Evolutionary conservation across 805 yeast genomes (phyloP).

Genomic region (Ogataea minuta): DNA sequence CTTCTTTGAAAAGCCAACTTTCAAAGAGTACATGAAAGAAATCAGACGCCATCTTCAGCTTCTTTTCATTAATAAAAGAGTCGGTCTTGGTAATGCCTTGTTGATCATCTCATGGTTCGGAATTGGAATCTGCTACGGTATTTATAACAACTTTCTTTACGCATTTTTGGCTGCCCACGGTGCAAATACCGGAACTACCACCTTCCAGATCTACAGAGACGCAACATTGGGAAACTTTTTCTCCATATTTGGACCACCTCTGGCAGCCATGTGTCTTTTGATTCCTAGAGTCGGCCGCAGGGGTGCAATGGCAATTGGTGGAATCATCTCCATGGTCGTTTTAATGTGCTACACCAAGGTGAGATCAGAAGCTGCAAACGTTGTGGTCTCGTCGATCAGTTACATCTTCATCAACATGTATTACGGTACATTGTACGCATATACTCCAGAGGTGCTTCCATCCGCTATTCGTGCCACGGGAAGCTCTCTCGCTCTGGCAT

Average conservation of each 20-base stretch:
- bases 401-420: slow-evolving; percentile 42
- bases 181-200: slow-evolving; percentile 38
- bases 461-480: slow-evolving; percentile 51
- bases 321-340: slow-evolving; percentile 49
- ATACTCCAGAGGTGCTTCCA: slow-evolving; percentile 58
- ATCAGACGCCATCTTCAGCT: slow-evolving; percentile 37
- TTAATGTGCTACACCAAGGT: slow-evolving; percentile 59
- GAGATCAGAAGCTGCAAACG: slow-evolving; percentile 47
- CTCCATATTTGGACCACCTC: slow-evolving; percentile 45
- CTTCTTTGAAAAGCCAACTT: slow-evolving; percentile 6
- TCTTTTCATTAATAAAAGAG: slow-evolving; percentile 41
- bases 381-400: slow-evolving; percentile 43
- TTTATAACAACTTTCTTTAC: slow-evolving; percentile 49
- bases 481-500: slow-evolving; percentile 50
- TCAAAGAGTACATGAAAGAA: slow-evolving; percentile 13
- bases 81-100: neutral
- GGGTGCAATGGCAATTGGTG: slow-evolving; percentile 48
- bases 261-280: slow-evolving; percentile 38
- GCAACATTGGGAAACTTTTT: slow-evolving; percentile 40
- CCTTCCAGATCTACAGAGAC: slow-evolving; percentile 41
- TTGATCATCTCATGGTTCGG: slow-evolving; percentile 46
- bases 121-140: slow-evolving; percentile 50
- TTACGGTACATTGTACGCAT: slow-evolving; percentile 56
- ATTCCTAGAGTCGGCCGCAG: slow-evolving; percentile 44
- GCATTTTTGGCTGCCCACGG: slow-evolving; percentile 46